Evolutionary conservation across 2,329 filamentous ascomycete genomes (phyloP), one percentile per base, ranked within the genome.

Genomic region (Cytospora chrysosperma): DNA sequence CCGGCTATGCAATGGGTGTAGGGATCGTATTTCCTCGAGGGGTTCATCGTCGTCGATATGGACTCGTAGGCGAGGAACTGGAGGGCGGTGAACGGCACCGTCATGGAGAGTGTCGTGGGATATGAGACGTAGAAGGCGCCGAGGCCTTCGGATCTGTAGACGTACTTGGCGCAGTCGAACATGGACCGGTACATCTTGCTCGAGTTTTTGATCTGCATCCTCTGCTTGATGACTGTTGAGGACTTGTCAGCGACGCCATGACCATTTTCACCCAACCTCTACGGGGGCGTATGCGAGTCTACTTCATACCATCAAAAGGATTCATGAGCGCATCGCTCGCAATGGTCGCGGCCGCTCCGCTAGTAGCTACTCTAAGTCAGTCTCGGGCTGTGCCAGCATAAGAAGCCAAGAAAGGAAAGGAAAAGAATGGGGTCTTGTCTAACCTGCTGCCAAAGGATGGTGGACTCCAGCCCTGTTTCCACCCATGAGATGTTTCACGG

Each of bases 301-400:
- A 4, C 21, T 13, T 57, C 86, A 72, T 84, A 97, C 93, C 93
- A 79, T 99, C 95, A 75, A 99, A 99, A 26, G 95, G 95, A 74
- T 98, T 99, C 95, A 99, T 99, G 69, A 99, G 87, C 61, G 95
- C 95, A 81, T 99, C 95, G 75, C 93, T 97, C 40, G 94, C 92
- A 75, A 98, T 97, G 9, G 95, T 98, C 68, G 95, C 95, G 71
- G 91, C 91, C 65, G 95, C 94, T 77, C 95, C 95, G 74, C 93
- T 97, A 67, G 92, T 89, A 67, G 92, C 95, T 97, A 74, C 50
- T 63, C 1, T 21, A 26, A 58, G 30, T 56, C 47, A 60, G 61
- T 52, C 59, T 15, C 57, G 56, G 50, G 19, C 13, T 21, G 17
- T 49, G 34, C 27, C 40, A 47, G 43, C 43, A n/a, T n/a, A n/a